phyloP scores from a whole-genome alignment of 345 rosid genomes.

The Eucalyptus albens region DNA sequence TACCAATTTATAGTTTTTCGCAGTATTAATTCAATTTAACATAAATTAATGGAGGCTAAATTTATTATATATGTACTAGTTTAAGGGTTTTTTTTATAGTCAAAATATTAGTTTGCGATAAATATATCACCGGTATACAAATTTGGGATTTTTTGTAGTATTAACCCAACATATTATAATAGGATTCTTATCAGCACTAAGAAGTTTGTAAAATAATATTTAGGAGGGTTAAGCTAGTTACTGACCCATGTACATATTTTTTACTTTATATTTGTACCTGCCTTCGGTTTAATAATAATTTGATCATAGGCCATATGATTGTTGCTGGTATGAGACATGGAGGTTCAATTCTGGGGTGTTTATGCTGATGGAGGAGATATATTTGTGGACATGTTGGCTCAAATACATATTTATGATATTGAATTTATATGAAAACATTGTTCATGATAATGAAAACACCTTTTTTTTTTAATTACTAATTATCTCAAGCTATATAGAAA shows the following conservation, averaged over 20 bases:
- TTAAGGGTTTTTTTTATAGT: rapidly evolving
- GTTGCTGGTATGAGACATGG: not conserved
- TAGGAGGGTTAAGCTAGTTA: not conserved
- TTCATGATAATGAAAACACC: rapidly evolving
- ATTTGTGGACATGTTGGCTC: not conserved
- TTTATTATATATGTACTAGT: too few species aligned
- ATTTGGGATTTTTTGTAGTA: too few species aligned
- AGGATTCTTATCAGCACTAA: too few species aligned
- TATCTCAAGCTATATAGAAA: not conserved
- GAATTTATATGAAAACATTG: too few species aligned
- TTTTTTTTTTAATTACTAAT: not conserved
- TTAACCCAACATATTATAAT: too few species aligned
- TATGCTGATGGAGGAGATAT: not conserved
- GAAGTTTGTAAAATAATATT: not conserved
- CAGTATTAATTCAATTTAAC: too few species aligned
- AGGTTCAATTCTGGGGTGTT: not conserved
- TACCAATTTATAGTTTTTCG: rapidly evolving
- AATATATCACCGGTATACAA: too few species aligned
- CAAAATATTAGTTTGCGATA: too few species aligned
- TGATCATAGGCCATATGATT: not conserved
- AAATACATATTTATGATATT: too few species aligned
- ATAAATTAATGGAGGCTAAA: too few species aligned
- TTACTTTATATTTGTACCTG: too few species aligned
- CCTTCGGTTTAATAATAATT: not conserved
- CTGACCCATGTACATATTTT: not conserved